These are phyloP conservation scores for Xylariaceae sp. DNA, from an alignment of 2,329 filamentous ascomycete genomes.

Conservation along the genomic window DNA sequence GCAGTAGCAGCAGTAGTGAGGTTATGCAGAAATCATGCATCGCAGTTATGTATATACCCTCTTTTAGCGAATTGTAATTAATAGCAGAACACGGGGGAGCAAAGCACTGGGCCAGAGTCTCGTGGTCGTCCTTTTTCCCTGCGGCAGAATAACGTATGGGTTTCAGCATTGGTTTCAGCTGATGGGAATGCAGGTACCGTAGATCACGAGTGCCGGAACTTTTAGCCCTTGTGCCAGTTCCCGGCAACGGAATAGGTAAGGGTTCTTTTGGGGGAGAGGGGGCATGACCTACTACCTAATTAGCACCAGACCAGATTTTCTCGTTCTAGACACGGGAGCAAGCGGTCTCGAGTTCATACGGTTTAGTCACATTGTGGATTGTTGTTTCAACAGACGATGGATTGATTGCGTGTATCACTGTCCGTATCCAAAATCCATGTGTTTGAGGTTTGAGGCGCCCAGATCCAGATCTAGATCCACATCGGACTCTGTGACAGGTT, in stretches of 20 bases:
- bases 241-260: constrained; percentile 13
- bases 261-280: too few relatives aligned
- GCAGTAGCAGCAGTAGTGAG: too few relatives aligned
- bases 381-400: constrained; percentile 4
- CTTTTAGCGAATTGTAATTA: too few relatives aligned
- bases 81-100: too few relatives aligned
- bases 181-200: not conserved
- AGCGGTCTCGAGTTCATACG: constrained; percentile 2
- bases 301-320: not conserved
- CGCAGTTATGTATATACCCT: too few relatives aligned
- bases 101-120: constrained; percentile 12
- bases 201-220: constrained; percentile 25
- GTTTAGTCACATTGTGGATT: not conserved
- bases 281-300: too few relatives aligned
- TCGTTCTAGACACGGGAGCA: not conserved
- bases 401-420: not conserved
- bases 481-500: too few relatives aligned
- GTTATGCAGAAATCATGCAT: too few relatives aligned
- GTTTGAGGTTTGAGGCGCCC: not conserved
- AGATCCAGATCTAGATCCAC: too few relatives aligned
- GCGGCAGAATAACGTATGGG: constrained; percentile 30
- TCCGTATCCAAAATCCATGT: constrained; percentile 4
- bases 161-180: constrained; percentile 40
- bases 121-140: constrained; percentile 15
- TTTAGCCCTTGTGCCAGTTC: constrained; percentile 2